A percentile compares a stretch with the other conserved stretches of the same genome.
Evolutionary conservation across 2,329 filamentous ascomycete species (phyloP).

Genomic region (Fusarium newnesense): DNA sequence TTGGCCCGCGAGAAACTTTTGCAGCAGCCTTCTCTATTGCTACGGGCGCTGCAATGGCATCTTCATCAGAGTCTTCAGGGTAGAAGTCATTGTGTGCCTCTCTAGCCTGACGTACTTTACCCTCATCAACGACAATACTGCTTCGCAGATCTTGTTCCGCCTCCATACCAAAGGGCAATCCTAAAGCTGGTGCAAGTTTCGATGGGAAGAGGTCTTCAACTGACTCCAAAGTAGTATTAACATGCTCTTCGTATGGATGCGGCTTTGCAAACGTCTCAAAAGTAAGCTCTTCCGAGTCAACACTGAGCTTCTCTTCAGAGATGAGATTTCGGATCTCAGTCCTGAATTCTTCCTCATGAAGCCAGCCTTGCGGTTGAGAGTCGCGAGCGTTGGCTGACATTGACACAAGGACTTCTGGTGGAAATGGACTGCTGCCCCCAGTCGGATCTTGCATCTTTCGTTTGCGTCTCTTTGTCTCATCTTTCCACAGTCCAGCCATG

Average conservation of each 20-base stretch:
- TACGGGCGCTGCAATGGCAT: constrained; percentile 47
- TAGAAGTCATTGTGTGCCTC: constrained; percentile 61
- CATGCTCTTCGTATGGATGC: constrained; percentile 61
- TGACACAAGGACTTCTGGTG: constrained; percentile 81
- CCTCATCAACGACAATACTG: constrained; percentile 73
- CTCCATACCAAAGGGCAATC: constrained; percentile 46
- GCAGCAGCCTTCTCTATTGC: constrained; percentile 23
- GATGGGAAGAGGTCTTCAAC: constrained; percentile 87
- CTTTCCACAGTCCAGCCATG: constrained; percentile 92
- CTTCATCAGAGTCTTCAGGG: constrained; percentile 65
- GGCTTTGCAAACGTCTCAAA: constrained; percentile 75
- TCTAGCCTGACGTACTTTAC: constrained; percentile 60
- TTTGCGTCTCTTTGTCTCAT: constrained; percentile 85
- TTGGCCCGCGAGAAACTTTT: not conserved
- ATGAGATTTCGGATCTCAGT: constrained; percentile 72
- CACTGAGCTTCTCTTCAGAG: constrained; percentile 66
- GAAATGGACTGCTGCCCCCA: constrained; percentile 79
- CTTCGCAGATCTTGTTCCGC: constrained; percentile 48
- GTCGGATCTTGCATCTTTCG: constrained; percentile 72
- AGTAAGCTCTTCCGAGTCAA: constrained; percentile 53
- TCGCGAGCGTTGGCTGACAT: constrained; percentile 87
- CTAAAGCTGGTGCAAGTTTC: constrained; percentile 64
- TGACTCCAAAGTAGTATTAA: constrained; percentile 85
- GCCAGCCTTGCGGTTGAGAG: constrained; percentile 82
- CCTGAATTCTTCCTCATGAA: constrained; percentile 88